Conservation (phyloP, 805 yeast species). For the Kodamaea sagamina region DNA sequence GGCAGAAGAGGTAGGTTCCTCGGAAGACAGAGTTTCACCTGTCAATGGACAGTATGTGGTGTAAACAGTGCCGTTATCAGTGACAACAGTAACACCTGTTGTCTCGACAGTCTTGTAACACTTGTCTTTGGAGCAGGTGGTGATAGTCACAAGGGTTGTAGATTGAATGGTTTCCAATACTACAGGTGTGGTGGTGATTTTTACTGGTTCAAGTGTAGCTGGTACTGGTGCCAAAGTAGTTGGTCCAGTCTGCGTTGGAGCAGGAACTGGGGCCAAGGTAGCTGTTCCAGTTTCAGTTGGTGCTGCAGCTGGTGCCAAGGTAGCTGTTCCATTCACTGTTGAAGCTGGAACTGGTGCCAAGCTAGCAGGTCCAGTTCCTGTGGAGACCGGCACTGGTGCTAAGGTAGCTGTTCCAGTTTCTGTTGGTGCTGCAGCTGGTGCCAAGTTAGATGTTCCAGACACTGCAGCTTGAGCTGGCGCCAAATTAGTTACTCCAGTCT, state of each 20-base stretch:
- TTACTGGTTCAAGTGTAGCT: not conserved
- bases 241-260: not conserved
- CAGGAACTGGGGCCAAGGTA: too few species aligned
- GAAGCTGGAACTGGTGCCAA: not conserved
- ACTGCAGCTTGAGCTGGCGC: not conserved
- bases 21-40: constrained; percentile 8
- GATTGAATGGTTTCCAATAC: constrained; percentile 22
- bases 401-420: not conserved
- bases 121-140: constrained; percentile 39
- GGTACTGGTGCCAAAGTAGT: not conserved
- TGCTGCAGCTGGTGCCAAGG: not conserved
- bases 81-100: constrained; percentile 30
- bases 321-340: too few species aligned
- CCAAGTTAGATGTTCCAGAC: not conserved
- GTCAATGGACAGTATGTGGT: constrained; percentile 22
- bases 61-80: constrained; percentile 15
- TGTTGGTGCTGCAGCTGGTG: too few species aligned
- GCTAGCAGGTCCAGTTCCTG: not conserved
- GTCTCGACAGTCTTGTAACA: constrained; percentile 33
- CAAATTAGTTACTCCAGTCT: not conserved
- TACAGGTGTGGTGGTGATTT: constrained; percentile 1
- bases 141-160: constrained; percentile 35
- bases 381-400: too few species aligned
- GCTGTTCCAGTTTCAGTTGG: not conserved
- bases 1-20: not conserved